A percentile compares a stretch with the other conserved stretches of the same genome.
Conservation (phyloP, 805 yeast species). For the Wickerhamiella bombiphila region DNA sequence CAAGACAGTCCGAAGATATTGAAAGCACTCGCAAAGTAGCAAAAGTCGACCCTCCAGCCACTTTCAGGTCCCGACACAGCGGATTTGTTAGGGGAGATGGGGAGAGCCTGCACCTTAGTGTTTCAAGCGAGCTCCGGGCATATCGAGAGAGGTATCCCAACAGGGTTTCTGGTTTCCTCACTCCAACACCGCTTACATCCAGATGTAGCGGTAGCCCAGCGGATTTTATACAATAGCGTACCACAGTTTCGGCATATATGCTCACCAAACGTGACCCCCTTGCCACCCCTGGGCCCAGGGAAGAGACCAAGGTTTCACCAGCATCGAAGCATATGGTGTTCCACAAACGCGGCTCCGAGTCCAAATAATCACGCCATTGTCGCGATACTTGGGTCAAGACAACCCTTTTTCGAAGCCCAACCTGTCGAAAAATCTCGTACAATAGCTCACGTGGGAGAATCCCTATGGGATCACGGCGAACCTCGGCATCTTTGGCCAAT, state of each 20-base stretch:
- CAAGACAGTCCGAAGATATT: slow-evolving; percentile 9
- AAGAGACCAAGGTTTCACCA: neutral
- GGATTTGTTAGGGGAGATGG: neutral
- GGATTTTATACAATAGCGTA: neutral
- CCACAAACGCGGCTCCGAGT: slow-evolving; percentile 12
- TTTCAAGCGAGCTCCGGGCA: neutral
- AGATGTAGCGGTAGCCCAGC: neutral
- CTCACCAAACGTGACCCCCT: too few relatives aligned
- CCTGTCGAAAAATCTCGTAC: slow-evolving; percentile 6
- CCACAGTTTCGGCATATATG: neutral
- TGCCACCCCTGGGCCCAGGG: neutral
- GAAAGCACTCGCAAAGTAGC: slow-evolving; percentile 3
- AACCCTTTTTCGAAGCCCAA: slow-evolving; percentile 7
- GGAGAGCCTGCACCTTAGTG: neutral
- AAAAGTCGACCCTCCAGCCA: neutral
- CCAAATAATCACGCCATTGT: slow-evolving; percentile 8
- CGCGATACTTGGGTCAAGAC: slow-evolving; percentile 4
- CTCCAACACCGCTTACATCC: neutral
- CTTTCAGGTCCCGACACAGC: neutral
- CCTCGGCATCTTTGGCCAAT: neutral
- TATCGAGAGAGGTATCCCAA: neutral
- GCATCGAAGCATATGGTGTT: slow-evolving; percentile 2
- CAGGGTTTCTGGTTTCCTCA: neutral
- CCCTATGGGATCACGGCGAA: slow-evolving; percentile 3
- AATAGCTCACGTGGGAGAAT: slow-evolving; percentile 11